Evolutionary conservation across 1,139 yeast genomes (phyloP), one percentile per base, ranked within the genome.

Genomic region (Geotrichum aggregatum): DNA sequence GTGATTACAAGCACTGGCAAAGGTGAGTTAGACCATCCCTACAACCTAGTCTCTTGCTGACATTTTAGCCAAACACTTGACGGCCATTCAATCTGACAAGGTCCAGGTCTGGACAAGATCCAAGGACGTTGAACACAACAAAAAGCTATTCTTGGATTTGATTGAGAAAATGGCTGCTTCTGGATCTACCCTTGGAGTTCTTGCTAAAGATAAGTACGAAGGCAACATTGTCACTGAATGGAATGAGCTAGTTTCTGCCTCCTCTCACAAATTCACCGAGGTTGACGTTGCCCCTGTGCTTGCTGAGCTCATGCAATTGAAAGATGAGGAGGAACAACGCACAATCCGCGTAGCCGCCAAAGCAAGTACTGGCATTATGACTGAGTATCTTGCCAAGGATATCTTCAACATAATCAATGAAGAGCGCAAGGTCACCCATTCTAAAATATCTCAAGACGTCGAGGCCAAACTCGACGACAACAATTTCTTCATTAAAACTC

Each of bases 391-490:
- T 70, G 84, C 91, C 39, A 91, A 89, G 64, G 95, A 89, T 64
- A 87, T 92, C 91, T 85, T 88, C 66, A 78, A 79, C 52, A 79
- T 87, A 52, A 87, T 92, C 35, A 98, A 92, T 68, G 95, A 88
- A 62, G 98, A 89, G 59, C 73, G 78, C 60, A 82, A 82, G 60
- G 81, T 88, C 46, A 73, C 94, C 35, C 91, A 92, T 68, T 71
- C 81, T 11, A 80, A 82, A 63, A 71, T 92, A 49, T 79, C 91
- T 49, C 95, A 88, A 60, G 79, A 77, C 63, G 76, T 92, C 49
- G 96, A 91, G 66, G 81, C 77, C 64, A 85, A 83, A 66, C 85
- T 92, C 59, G 97, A 89, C 60, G 87, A 82, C 61, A 76, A 77
- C 55, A 82, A 79, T 63, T 86, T 88, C 75, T 80, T 84, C 68